Conservation (phyloP, 1,284 basidiomycete species). For the Irpex rosettiformis region DNA sequence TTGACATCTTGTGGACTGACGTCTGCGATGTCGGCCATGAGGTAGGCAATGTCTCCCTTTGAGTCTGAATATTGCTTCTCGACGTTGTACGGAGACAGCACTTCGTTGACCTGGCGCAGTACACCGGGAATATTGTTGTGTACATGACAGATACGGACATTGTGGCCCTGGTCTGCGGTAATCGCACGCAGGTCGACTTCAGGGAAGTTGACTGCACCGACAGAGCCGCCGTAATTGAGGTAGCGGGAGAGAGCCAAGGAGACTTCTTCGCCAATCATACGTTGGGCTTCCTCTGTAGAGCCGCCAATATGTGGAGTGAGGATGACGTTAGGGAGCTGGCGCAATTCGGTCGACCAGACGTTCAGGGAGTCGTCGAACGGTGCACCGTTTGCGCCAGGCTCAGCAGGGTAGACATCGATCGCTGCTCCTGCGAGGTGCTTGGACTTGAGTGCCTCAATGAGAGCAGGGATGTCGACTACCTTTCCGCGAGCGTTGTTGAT, state of each 20-base stretch:
- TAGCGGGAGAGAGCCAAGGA: constrained; percentile 84
- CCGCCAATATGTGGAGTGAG: constrained; percentile 99
- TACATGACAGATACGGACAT: constrained; percentile 93
- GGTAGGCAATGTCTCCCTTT: constrained; percentile 91
- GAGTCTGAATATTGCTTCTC: constrained; percentile 99
- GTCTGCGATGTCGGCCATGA: constrained; percentile 94
- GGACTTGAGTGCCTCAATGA: constrained; percentile 79
- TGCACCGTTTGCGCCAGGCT: constrained; percentile 89
- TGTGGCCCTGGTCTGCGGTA: constrained; percentile 76
- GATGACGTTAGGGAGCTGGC: constrained; percentile 82
- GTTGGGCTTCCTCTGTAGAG: constrained; percentile 97
- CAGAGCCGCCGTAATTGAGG: constrained; percentile 87
- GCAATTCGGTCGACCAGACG: constrained; percentile 73
- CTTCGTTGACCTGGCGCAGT: constrained; percentile 92
- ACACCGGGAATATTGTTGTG: constrained; percentile 99
- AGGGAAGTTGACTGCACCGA: constrained; percentile 98
- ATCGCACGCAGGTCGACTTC: constrained; percentile 96
- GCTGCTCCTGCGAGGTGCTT: constrained; percentile 92
- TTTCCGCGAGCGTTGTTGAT: constrained; percentile 97
- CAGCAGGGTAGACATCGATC: constrained; percentile 92
- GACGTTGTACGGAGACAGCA: constrained; percentile 92
- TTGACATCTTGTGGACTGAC: constrained; percentile 84
- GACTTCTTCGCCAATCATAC: constrained; percentile 97
- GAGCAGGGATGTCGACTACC: constrained; percentile 93
- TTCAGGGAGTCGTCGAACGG: constrained; percentile 86